These are phyloP conservation scores for Xylariaceae sp. DNA, from an alignment of 2,329 filamentous ascomycete species.

Conservation along the genomic window DNA sequence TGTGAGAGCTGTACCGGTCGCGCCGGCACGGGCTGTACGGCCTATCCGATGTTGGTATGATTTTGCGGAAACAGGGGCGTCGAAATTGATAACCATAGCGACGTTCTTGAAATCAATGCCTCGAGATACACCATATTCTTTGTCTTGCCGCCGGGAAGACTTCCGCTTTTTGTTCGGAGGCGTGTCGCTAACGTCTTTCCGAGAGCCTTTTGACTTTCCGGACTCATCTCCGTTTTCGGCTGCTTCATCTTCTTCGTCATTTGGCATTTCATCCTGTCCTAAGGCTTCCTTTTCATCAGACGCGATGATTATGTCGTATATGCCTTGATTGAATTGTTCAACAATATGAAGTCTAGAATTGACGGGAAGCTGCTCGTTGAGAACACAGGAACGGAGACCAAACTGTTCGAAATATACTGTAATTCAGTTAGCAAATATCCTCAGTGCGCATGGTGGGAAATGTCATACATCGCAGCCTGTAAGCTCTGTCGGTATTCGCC, in stretches of 20 bases:
- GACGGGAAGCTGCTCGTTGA: constrained; percentile 67
- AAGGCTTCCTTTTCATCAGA: constrained; percentile 87
- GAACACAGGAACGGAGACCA: constrained; percentile 83
- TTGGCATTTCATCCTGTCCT: constrained; percentile 52
- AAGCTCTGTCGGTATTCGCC: constrained; percentile 53
- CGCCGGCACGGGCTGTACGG: constrained; percentile 84
- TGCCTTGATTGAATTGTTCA: constrained; percentile 92
- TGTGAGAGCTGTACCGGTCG: constrained; percentile 91
- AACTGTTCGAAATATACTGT: constrained; percentile 91
- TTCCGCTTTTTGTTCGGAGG: constrained; percentile 60
- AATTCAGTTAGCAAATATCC: background rate
- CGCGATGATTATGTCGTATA: constrained; percentile 97
- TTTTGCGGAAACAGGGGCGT: constrained; percentile 80
- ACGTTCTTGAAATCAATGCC: constrained; percentile 98
- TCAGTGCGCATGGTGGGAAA: background rate
- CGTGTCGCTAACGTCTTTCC: constrained; percentile 22
- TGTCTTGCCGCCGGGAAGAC: constrained; percentile 57
- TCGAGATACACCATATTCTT: constrained; percentile 91
- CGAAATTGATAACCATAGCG: constrained; percentile 92
- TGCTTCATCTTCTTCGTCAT: constrained; percentile 31
- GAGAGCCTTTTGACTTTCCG: constrained; percentile 27
- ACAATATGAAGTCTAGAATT: constrained; percentile 93
- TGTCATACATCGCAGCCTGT: constrained; percentile 65
- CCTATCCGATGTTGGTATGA: constrained; percentile 98
- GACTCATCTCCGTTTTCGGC: constrained; percentile 43